Evolutionary conservation across 306 rosid species (phyloP).

Genomic region (Vigna angularis): DNA sequence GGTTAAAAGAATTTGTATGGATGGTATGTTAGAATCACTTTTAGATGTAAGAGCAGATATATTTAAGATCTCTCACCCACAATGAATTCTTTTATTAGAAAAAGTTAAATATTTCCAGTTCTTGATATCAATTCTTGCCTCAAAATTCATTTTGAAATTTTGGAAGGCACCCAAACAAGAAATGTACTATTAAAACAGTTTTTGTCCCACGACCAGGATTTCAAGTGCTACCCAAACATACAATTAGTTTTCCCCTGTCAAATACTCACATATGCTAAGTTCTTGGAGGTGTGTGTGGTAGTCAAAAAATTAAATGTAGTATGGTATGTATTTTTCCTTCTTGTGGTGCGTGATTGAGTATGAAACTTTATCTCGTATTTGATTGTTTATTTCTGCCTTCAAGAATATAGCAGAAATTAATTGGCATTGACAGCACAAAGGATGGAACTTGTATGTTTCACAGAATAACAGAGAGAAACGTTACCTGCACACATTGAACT

Average conservation of each 20-base stretch:
- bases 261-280: background rate
- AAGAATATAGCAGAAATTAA: conserved; percentile 18
- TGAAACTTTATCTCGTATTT: background rate
- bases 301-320: conserved; percentile 9
- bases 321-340: no score
- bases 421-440: conserved; percentile 13
- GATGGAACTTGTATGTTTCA: conserved; percentile 15
- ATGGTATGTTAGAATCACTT: background rate
- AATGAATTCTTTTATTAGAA: background rate
- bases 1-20: background rate
- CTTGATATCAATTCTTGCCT: background rate
- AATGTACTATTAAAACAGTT: conserved; percentile 2
- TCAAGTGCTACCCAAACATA: background rate
- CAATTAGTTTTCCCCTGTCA: background rate
- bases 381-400: background rate
- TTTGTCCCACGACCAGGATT: background rate
- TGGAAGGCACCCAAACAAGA: conserved; percentile 5
- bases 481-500: conserved; percentile 13
- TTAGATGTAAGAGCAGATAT: background rate
- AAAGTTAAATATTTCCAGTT: background rate
- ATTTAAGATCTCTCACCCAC: background rate
- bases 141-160: background rate
- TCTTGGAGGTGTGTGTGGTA: conserved; percentile 3
- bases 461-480: conserved; percentile 27
- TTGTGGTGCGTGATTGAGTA: background rate